phyloP scores from a whole-genome alignment of 495 filamentous ascomycete species.

The Oidiodendron maius region DNA sequence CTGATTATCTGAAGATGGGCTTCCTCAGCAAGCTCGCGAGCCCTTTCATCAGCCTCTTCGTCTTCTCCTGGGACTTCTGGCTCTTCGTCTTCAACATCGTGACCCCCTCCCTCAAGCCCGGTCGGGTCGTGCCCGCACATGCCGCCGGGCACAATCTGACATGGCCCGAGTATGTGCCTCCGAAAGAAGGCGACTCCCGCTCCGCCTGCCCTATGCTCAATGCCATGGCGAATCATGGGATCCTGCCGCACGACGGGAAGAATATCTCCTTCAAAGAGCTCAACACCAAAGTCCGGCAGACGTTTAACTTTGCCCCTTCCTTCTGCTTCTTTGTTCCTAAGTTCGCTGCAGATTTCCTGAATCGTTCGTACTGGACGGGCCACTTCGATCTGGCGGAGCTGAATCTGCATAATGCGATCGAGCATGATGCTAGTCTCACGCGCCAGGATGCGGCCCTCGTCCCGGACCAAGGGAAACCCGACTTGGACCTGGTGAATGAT shows the following conservation, averaged over 20 bases:
- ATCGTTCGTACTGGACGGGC: constrained; percentile 19
- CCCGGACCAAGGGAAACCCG: constrained; percentile 9
- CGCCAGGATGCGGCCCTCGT: constrained; percentile 23
- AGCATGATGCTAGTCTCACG: constrained; percentile 33
- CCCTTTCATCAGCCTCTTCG: constrained; percentile 5
- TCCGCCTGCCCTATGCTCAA: constrained; percentile 25
- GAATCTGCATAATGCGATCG: constrained; percentile 30
- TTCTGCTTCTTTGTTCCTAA: constrained; percentile 20
- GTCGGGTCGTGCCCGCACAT: constrained; percentile 9
- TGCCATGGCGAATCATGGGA: constrained; percentile 25
- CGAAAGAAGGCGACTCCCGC: constrained; percentile 8
- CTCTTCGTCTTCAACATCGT: constrained; percentile 9
- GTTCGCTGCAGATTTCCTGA: constrained; percentile 23
- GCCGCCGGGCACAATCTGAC: constrained; percentile 9
- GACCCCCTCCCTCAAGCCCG: constrained; percentile 6
- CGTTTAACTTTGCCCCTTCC: constrained; percentile 22
- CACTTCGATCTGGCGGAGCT: constrained; percentile 29
- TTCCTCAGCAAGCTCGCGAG: constrained; percentile 6
- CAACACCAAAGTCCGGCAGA: constrained; percentile 26
- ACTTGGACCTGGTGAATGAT: constrained; percentile 6
- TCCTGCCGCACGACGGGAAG: constrained; percentile 31
- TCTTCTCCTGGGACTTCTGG: constrained; percentile 9
- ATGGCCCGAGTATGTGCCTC: constrained; percentile 11
- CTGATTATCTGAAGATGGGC: too few relatives aligned
- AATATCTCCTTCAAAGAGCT: constrained; percentile 27